Evolutionary conservation across 2,329 filamentous ascomycete genomes (phyloP).

Genomic region (Claviceps fusiformis): DNA sequence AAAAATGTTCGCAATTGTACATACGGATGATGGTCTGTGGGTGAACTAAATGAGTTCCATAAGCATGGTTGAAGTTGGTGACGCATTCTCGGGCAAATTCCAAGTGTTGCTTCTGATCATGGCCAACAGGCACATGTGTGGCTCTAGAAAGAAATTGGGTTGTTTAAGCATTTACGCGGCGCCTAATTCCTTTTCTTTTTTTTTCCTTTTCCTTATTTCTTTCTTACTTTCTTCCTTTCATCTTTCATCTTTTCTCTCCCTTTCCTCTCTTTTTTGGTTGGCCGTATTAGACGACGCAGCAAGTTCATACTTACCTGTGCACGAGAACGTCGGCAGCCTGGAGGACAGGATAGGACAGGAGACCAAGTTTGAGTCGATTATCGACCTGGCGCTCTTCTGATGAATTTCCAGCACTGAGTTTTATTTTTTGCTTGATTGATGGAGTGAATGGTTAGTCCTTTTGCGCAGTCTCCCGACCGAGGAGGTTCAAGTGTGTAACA

Average conservation of each 20-base stretch:
- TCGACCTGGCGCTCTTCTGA: conserved; percentile 45
- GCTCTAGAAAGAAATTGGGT: conserved; percentile 34
- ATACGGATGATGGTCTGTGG: conserved; percentile 63
- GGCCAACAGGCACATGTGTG: conserved; percentile 92
- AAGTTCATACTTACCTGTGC: conserved; percentile 51
- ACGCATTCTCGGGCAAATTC: conserved; percentile 84
- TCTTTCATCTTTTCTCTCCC: no score
- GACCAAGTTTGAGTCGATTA: conserved; percentile 60
- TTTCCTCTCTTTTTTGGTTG: no score
- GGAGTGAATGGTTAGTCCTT: not conserved
- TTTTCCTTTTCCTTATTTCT: not conserved
- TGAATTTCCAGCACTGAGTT: conserved; percentile 43
- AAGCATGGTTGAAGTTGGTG: conserved; percentile 71
- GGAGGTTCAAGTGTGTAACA: no score
- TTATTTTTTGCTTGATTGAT: conserved; percentile 52
- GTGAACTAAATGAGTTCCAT: conserved; percentile 46
- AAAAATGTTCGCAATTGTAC: not conserved
- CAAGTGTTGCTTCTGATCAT: conserved; percentile 86
- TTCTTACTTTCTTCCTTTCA: not conserved
- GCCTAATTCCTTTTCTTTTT: no score
- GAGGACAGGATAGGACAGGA: conserved; percentile 92
- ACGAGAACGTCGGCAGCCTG: conserved; percentile 91
- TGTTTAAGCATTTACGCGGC: conserved; percentile 1
- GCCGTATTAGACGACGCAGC: no score
- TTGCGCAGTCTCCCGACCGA: not conserved